These are phyloP conservation scores for Xylariaceae sp. DNA, from an alignment of 2,329 filamentous ascomycete species.

Conservation along the genomic window DNA sequence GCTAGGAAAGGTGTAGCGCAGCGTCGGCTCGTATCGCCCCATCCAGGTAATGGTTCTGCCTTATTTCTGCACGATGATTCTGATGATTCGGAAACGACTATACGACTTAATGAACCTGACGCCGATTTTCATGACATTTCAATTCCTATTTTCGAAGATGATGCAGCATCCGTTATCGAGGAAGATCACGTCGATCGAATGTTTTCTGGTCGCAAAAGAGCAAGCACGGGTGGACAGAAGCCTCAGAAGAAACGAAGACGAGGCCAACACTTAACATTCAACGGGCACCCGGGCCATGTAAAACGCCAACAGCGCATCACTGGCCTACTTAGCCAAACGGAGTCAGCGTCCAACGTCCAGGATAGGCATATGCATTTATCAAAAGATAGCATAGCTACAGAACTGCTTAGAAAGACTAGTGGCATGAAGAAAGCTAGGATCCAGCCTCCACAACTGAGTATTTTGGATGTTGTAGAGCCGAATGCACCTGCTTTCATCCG, in stretches of 20 bases:
- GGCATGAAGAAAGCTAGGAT: conserved; percentile 12
- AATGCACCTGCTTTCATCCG: conserved; percentile 63
- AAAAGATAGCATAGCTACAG: neutral
- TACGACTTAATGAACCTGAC: conserved; percentile 30
- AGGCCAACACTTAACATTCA: conserved; percentile 41
- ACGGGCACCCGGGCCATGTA: conserved; percentile 33
- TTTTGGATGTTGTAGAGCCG: conserved; percentile 63
- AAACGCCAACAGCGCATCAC: conserved; percentile 43
- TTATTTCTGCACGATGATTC: conserved; percentile 54
- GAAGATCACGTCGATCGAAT: conserved; percentile 60
- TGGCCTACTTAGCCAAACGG: conserved; percentile 32
- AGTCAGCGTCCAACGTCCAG: conserved; percentile 21
- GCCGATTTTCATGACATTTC: conserved; percentile 9
- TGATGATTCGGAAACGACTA: conserved; percentile 45
- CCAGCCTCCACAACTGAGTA: conserved; percentile 58
- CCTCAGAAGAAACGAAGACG: conserved; percentile 40
- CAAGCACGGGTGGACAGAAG: conserved; percentile 33
- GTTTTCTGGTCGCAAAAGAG: conserved; percentile 52
- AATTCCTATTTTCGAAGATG: conserved; percentile 39
- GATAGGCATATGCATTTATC: neutral
- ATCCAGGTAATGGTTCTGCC: conserved; percentile 36
- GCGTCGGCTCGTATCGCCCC: conserved; percentile 45
- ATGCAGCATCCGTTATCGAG: conserved; percentile 52
- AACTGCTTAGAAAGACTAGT: conserved; percentile 19
- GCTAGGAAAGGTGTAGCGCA: conserved; percentile 57